These are phyloP conservation scores for Acer negundo DNA, from an alignment of 345 rosid species.

Conservation along the genomic window DNA sequence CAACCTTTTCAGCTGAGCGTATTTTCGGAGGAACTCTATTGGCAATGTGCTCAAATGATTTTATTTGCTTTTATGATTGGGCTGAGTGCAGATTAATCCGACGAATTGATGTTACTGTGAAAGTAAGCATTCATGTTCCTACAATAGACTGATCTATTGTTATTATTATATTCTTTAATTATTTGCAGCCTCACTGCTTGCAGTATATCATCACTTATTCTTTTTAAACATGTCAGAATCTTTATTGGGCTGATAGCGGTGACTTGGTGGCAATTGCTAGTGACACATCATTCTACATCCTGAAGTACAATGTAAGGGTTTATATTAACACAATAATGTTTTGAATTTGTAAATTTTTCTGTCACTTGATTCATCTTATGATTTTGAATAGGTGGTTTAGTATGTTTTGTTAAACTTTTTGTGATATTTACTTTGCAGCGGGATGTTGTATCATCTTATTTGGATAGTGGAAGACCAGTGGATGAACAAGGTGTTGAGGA, in stretches of 20 bases:
- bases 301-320: constrained; percentile 81
- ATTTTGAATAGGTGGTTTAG: not conserved
- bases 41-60: constrained; percentile 98
- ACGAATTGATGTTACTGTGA: constrained; percentile 95
- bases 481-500: constrained; percentile 99
- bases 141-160: not conserved
- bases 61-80: constrained; percentile 99
- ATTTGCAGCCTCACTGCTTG: not conserved
- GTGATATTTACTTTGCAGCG: constrained; percentile 60
- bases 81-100: constrained; percentile 97
- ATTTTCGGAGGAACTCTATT: constrained; percentile 90
- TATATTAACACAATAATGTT: constrained; percentile 8
- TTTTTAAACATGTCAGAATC: constrained; percentile 61
- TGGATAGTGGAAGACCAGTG: constrained; percentile 85
- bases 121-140: constrained; percentile 54
- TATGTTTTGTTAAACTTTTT: constrained; percentile 13
- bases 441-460: constrained; percentile 79
- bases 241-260: constrained; percentile 99
- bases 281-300: constrained; percentile 94
- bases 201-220: not conserved
- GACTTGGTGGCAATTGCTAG: constrained; percentile 97
- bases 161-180: not conserved
- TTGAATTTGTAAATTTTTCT: constrained; percentile 14
- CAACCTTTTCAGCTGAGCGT: constrained; percentile 91
- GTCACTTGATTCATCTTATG: not conserved